Base-by-base conservation (phyloP, 108 stramenopile species). In the Nannochloropsis gaditana region DNA sequence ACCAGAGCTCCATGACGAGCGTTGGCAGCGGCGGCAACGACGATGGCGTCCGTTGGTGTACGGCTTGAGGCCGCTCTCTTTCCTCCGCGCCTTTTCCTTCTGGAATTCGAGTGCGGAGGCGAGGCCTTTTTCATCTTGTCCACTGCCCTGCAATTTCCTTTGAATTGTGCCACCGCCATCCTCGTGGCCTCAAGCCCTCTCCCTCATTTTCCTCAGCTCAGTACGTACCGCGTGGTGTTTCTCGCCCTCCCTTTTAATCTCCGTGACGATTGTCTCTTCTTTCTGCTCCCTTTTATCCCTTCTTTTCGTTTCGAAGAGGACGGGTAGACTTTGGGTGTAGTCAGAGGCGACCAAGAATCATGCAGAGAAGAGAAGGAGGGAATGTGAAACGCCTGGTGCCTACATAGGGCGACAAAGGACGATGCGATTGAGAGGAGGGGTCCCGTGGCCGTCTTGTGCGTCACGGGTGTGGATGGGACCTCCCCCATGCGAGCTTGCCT, bases 141-240 rank as follows among this genome's bases (percentile, higher is more conserved):
- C 19, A n/a, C 15, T 15, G 19, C 59, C 59, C n/a, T n/a, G n/a
- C n/a, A n/a, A n/a, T n/a, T 73, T 3, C 19, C 59, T 73, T 15
- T n/a, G 59, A n/a, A n/a, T 73, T 15, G 3, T 8, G 59, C n/a
- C n/a, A n/a, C 19, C 59, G 6, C 2, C 15, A 73, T 31, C 19
- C 59, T 73, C 19, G 59, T 6, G 59, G 59, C 59, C 59, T n/a
- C 59, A 73, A 73, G 59, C 59, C 79, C 80, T 84, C 11, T 80
- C 80, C 82, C 59, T 85, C 45, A 47, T 50, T 44, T 19, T 79
- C 19, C 82, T 88, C 82, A 43, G 43, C 83, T 9, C 44, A 88
- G 59, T 73, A 73, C 82, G 44, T 82, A 82, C 43, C 82, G 44
- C 45, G 82, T 82, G 82, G 19, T 82, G 17, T 21, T 82, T 15